A percentile compares a stretch with the other conserved stretches of the same genome.
Evolutionary conservation across 768 basidiomycete genomes (phyloP).

Genomic region (Kwoniella europaea): DNA sequence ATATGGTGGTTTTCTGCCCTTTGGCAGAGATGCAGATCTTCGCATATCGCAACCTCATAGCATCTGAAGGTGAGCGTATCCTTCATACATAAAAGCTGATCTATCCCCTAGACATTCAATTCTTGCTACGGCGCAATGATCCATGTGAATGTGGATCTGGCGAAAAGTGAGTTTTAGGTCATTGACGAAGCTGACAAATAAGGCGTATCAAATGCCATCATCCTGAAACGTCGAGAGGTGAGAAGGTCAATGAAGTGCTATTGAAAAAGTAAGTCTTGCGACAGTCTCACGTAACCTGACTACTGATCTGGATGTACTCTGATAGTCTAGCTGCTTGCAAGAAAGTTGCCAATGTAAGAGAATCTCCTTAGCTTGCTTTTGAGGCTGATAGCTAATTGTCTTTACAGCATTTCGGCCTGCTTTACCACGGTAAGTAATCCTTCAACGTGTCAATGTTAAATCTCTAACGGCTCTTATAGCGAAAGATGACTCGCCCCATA

Average conservation of each 20-base stretch:
- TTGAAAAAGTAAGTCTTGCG: constrained; percentile 65
- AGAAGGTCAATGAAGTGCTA: constrained; percentile 57
- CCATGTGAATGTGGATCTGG: constrained; percentile 72
- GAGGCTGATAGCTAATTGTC: constrained; percentile 8
- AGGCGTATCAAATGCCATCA: constrained; percentile 70
- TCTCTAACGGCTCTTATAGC: constrained; percentile 60
- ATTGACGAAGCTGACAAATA: constrained; percentile 12
- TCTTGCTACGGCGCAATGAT: constrained; percentile 73
- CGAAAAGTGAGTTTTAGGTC: constrained; percentile 62
- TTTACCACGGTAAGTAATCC: constrained; percentile 71
- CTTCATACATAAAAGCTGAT: background rate
- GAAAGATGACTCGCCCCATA: constrained; percentile 71
- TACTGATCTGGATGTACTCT: constrained; percentile 2
- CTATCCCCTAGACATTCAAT: constrained; percentile 64
- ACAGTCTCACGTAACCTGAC: background rate
- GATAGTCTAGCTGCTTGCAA: constrained; percentile 38
- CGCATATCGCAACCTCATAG: constrained; percentile 75
- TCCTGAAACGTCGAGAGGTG: constrained; percentile 60
- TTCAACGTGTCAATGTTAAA: background rate
- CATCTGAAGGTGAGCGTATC: constrained; percentile 59
- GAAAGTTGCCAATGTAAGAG: constrained; percentile 51
- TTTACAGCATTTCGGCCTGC: constrained; percentile 74
- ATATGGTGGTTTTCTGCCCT: constrained; percentile 93
- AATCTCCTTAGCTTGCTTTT: background rate
- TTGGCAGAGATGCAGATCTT: constrained; percentile 71